Base-by-base conservation (phyloP, 2,329 filamentous ascomycete species). In the Penicillium griseofulvum region DNA sequence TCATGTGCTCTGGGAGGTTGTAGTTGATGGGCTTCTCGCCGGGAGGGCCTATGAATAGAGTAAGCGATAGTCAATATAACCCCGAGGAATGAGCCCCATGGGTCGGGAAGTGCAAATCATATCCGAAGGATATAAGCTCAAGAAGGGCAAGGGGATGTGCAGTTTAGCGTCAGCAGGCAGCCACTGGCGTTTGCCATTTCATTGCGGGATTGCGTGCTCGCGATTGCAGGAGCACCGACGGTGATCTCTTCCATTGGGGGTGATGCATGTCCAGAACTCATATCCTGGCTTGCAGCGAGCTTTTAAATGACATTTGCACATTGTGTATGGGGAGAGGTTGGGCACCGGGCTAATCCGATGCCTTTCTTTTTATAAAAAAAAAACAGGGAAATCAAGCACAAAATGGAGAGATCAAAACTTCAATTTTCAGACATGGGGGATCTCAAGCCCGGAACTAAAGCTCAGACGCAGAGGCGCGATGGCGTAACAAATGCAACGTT, bases 11-110 rank as follows among this genome's bases (percentile, higher is more conserved):
- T 47, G 72, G 63, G 31, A 72, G 56, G 31, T 68, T 71, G 49
- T 73, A 74, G 64, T 74, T 72, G 68, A 73, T 67, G 49, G 64
- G 62, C 49, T 74, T 72, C 56, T 74, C 70, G 52, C 67, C 69
- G 46, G 68, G 29, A 56, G 62, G 48, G 16, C 37, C 57, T 59
- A 51, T 49, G 53, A 47, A 55, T 39, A 56, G 46, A 58, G 65
- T 70, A 66, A 71, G 67, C 63, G 61, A 50, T 34, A 33, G 48
- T 50, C 48, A 38, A 50, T 50, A 44, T 43, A 42, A 31, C n/a
- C 52, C 47, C 47, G 16, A 34, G 22, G 47, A 51, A 22, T 49
- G 29, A 54, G 46, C 55, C 55, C 57, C 58, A 58, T 53, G 37
- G 45, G 53, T 51, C 53, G 49, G 55, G 55, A 48, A 55, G 56